These are phyloP conservation scores for Apiospora aurea DNA, from an alignment of 2,329 filamentous ascomycete species.

Conservation along the genomic window DNA sequence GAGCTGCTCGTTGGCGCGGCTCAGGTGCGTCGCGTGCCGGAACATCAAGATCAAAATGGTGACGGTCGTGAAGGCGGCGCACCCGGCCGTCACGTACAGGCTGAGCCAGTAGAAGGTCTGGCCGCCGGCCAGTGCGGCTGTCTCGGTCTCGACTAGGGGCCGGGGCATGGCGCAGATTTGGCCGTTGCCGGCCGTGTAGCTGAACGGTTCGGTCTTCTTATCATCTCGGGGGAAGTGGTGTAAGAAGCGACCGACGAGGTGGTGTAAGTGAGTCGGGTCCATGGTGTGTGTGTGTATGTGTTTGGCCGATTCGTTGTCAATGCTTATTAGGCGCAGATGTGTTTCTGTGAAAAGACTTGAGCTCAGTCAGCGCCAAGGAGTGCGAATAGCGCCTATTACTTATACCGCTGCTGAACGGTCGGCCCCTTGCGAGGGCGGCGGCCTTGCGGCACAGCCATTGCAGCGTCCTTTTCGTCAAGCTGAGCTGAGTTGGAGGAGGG, in stretches of 20 bases:
- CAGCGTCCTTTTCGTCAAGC: neutral
- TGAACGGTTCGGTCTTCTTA: neutral
- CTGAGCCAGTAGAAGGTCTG: slow-evolving; percentile 40
- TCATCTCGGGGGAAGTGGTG: neutral
- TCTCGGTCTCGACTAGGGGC: neutral
- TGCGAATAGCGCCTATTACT: neutral
- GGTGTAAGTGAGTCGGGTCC: neutral
- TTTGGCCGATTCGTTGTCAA: too few species aligned
- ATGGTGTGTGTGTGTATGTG: neutral
- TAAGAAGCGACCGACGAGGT: neutral
- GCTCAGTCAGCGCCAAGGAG: neutral
- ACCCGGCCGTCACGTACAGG: slow-evolving; percentile 45
- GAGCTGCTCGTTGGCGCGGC: slow-evolving; percentile 49
- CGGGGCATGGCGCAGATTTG: slow-evolving; percentile 16
- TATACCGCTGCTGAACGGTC: neutral
- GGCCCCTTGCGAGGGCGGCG: neutral
- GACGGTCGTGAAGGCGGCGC: slow-evolving; percentile 42
- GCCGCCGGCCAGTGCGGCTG: neutral
- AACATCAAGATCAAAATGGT: slow-evolving; percentile 41
- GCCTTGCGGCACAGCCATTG: neutral
- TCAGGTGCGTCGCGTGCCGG: slow-evolving; percentile 47
- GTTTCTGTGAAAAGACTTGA: neutral
- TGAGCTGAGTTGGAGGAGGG: neutral
- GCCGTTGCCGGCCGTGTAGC: slow-evolving; percentile 15
- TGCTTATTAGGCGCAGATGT: neutral